Conservation (phyloP, 2,329 filamentous ascomycete genomes). For the Cladosporium sp. region DNA sequence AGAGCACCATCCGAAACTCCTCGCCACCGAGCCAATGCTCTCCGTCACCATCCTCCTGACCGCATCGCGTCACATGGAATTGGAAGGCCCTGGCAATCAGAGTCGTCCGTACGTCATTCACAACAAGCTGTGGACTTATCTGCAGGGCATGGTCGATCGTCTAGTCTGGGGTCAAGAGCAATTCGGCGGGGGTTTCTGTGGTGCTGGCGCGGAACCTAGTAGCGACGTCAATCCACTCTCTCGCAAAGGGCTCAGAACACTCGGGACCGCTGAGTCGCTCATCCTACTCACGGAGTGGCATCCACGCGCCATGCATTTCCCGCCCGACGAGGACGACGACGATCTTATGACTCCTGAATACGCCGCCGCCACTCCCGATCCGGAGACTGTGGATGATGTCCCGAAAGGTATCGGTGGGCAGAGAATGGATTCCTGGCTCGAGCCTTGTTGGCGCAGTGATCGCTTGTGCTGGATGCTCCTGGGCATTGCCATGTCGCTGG, state of each 20-base stretch:
- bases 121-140: constrained; percentile 90
- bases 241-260: constrained; percentile 69
- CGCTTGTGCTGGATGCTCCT: constrained; percentile 98
- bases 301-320: constrained; percentile 89
- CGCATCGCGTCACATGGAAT: constrained; percentile 77
- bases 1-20: constrained; percentile 71
- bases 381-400: constrained; percentile 52
- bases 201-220: constrained; percentile 63
- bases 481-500: constrained; percentile 82
- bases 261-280: constrained; percentile 91
- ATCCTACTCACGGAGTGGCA: constrained; percentile 98
- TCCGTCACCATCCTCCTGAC: constrained; percentile 90
- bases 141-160: constrained; percentile 91
- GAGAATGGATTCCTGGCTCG: constrained; percentile 90
- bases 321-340: constrained; percentile 64
- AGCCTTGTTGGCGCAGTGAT: constrained; percentile 86
- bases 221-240: constrained; percentile 60
- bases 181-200: constrained; percentile 83
- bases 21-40: constrained; percentile 89
- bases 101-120: constrained; percentile 90
- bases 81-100: constrained; percentile 73
- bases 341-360: constrained; percentile 66
- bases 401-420: constrained; percentile 68
- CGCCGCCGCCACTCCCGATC: constrained; percentile 56
- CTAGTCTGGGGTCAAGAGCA: constrained; percentile 96